Conservation (phyloP, 2,329 filamentous ascomycete genomes). For the Hortaea werneckii region DNA sequence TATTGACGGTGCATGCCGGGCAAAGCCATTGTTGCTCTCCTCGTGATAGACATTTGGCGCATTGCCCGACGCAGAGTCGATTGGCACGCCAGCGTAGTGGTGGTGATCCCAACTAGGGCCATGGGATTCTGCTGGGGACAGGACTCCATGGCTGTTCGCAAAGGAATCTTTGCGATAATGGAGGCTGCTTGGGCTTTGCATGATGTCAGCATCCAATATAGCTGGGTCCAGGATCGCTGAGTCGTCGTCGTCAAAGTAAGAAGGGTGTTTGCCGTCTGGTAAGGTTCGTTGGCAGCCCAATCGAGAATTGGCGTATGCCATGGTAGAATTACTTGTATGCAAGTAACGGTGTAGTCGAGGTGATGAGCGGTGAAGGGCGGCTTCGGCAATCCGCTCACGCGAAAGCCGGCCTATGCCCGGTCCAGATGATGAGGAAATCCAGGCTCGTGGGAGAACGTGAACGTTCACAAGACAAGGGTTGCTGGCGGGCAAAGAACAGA, state of each 20-base stretch:
- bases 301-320: slow-evolving; percentile 16
- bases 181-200: slow-evolving; percentile 19
- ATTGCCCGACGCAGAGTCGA: slow-evolving; percentile 13
- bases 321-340: slow-evolving; percentile 17
- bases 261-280: slow-evolving; percentile 15
- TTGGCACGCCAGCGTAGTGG: slow-evolving; percentile 13
- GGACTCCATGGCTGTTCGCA: slow-evolving; percentile 21
- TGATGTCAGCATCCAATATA: slow-evolving; percentile 22
- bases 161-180: slow-evolving; percentile 25
- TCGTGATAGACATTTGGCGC: slow-evolving; percentile 14
- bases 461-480: slow-evolving; percentile 4
- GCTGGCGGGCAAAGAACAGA: slow-evolving; percentile 2
- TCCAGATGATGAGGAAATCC: slow-evolving; percentile 1
- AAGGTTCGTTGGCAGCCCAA: slow-evolving; percentile 15
- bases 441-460: slow-evolving; percentile 4
- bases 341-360: slow-evolving; percentile 9
- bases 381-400: slow-evolving; percentile 10
- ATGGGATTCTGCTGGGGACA: slow-evolving; percentile 21
- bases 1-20: slow-evolving; percentile 20
- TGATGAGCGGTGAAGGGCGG: slow-evolving; percentile 19
- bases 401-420: slow-evolving; percentile 3
- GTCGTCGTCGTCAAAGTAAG: slow-evolving; percentile 19
- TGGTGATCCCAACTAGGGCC: slow-evolving; percentile 21
- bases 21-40: slow-evolving; percentile 13
- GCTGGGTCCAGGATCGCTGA: slow-evolving; percentile 19